Base-by-base conservation (phyloP, 2,329 filamentous ascomycete genomes). In the Colletotrichum kahawae region DNA sequence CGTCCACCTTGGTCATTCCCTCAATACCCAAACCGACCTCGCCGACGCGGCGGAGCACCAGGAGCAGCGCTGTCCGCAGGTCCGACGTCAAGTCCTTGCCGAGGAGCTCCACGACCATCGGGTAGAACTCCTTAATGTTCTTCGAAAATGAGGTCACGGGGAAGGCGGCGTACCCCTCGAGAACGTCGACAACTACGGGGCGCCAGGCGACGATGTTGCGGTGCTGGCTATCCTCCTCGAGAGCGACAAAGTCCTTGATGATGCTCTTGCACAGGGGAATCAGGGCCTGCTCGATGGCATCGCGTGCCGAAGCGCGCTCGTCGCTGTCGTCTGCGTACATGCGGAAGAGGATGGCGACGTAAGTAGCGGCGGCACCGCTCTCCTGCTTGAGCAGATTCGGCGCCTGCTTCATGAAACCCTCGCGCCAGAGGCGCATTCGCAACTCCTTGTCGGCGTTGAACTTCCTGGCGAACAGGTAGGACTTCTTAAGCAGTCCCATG, bases 371-470 rank as follows among this genome's bases (percentile, higher is more conserved):
- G 70, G 94, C 95, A 54, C 97, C 96, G 76, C 92, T 95, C 86
- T 99, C 97, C 83, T 99, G 97, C 87, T 99, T 99, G 34, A 99
- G 90, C 14, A 99, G 89, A 81, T 99, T 99, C 4, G 97, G 97
- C 18, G 97, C 96, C 82, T 99, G 97, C 86, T 98, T 98, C 97
- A 99, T 99, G 89, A 99, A 99, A 1, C 97, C 97, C 83, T 99
- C 97, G 66, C 95, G 91, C 95, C 97, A 99, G 21, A 99, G 89
- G 21, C 95, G 92, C 90, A 98, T 98, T 60, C 97, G 93, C 48
- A 99, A 88, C 78, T 98, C 97, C 85, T 98, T 98, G 85, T 99
- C 96, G 77, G 95, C 95, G 84, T 99, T 99, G 89, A 99, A 99
- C 79, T 94, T 94, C 81, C 97, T 96, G 59, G 97, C 97, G 79